Conservation (phyloP, 768 basidiomycete genomes). For the Rubroboletus pulcherrimus region DNA sequence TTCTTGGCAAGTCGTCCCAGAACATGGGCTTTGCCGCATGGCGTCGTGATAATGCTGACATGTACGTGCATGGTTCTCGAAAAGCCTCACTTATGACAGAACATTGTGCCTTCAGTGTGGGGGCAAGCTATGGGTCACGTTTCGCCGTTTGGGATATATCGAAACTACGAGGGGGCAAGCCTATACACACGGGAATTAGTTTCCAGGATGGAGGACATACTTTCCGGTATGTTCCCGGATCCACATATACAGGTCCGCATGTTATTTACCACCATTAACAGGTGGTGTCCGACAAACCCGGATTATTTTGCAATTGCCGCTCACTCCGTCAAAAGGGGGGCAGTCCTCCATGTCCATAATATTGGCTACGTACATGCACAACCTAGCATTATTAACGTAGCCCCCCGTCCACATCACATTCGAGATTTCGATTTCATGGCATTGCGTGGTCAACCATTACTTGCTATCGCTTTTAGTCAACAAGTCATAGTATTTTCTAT, state of each 20-base stretch:
- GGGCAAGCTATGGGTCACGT: slow-evolving; percentile 66
- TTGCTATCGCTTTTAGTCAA: slow-evolving; percentile 64
- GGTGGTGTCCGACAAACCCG: slow-evolving; percentile 75
- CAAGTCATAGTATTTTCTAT: slow-evolving; percentile 60
- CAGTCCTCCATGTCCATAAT: slow-evolving; percentile 68
- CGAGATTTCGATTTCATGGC: slow-evolving; percentile 77
- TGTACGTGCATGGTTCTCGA: slow-evolving; percentile 46
- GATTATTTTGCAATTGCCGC: slow-evolving; percentile 78
- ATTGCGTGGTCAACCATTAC: slow-evolving; percentile 53
- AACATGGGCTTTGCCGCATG: slow-evolving; percentile 65
- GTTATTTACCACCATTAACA: slow-evolving; percentile 27
- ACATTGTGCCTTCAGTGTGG: slow-evolving; percentile 46
- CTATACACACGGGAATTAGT: slow-evolving; percentile 54
- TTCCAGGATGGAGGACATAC: slow-evolving; percentile 64
- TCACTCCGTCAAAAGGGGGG: slow-evolving; percentile 55
- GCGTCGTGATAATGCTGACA: slow-evolving; percentile 64
- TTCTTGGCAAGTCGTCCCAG: slow-evolving; percentile 41
- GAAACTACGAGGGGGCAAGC: slow-evolving; percentile 70
- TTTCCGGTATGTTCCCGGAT: slow-evolving; percentile 50
- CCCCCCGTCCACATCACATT: slow-evolving; percentile 59
- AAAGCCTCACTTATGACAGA: background rate
- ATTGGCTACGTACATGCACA: slow-evolving; percentile 58
- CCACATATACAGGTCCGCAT: background rate
- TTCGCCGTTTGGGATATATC: slow-evolving; percentile 78
- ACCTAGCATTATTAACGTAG: slow-evolving; percentile 56